A percentile compares a stretch with the other conserved stretches of the same genome.
phyloP scores from a whole-genome alignment of 805 yeast genomes.

The fission yeast (Schizosaccharomyces pombe) region ASM294v3 CU329670.1:4891501-4892000 shows the following conservation, averaged over 20 bases:
- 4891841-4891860: slow-evolving; percentile 46
- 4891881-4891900: slow-evolving; percentile 48
- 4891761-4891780: slow-evolving; percentile 69
- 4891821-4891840: slow-evolving; percentile 73
- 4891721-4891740: slow-evolving; percentile 78
- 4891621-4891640: slow-evolving; percentile 12
- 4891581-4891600: background rate
- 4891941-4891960: slow-evolving; percentile 33
- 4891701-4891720: slow-evolving; percentile 10
- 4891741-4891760: slow-evolving; percentile 44
- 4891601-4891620: slow-evolving; percentile 2
- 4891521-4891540: background rate
- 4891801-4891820: slow-evolving; percentile 34
- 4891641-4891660: slow-evolving; percentile 65
- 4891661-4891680: slow-evolving; percentile 20
- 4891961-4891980: slow-evolving; percentile 44
- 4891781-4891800: slow-evolving; percentile 89
- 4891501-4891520: background rate
- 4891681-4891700: too few species aligned
- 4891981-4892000: slow-evolving; percentile 42
- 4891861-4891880: slow-evolving; percentile 44
- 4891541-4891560: background rate
- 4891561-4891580: background rate
- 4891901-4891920: slow-evolving; percentile 18
- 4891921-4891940: slow-evolving; percentile 9